Evolutionary conservation across 2,329 filamentous ascomycete species (phyloP).

Genomic region (Cryphonectria radicalis): DNA sequence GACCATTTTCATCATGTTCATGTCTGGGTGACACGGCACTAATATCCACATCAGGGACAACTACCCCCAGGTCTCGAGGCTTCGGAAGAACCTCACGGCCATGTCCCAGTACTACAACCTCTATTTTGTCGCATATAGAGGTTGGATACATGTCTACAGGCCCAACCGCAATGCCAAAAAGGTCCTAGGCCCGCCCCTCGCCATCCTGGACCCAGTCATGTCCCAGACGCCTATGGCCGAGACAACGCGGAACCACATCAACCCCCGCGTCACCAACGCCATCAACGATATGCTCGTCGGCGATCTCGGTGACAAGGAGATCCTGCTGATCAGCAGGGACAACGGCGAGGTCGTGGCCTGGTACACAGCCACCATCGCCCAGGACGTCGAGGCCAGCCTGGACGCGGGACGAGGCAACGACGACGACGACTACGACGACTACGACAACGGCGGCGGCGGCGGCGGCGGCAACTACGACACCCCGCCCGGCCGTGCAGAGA

Average conservation of each 20-base stretch:
- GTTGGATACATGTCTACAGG: slow-evolving; percentile 61
- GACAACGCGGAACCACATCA: slow-evolving; percentile 14
- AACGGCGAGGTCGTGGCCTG: slow-evolving; percentile 77
- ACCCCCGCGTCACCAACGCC: slow-evolving; percentile 57
- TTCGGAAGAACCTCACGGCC: slow-evolving; percentile 59
- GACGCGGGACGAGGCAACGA: background rate
- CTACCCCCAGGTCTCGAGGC: slow-evolving; percentile 37
- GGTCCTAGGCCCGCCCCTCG: slow-evolving; percentile 53
- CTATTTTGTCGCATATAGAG: slow-evolving; percentile 64
- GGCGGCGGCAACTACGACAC: too few species aligned
- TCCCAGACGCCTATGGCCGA: slow-evolving; percentile 22
- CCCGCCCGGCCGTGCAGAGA: too few species aligned
- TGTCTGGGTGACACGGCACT: background rate
- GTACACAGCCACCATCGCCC: slow-evolving; percentile 59
- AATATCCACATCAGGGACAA: slow-evolving; percentile 18
- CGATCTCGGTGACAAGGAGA: slow-evolving; percentile 70
- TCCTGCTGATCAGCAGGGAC: slow-evolving; percentile 70
- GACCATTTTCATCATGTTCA: background rate
- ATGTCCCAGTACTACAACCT: slow-evolving; percentile 64
- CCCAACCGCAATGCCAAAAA: slow-evolving; percentile 51
- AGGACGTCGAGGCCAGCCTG: slow-evolving; percentile 44
- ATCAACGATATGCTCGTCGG: slow-evolving; percentile 73
- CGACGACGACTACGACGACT: too few species aligned
- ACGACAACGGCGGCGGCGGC: too few species aligned
- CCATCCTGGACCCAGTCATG: slow-evolving; percentile 46